Percentiles rank a stretch among this genome's conserved stretches.
Evolutionary conservation across 2,329 filamentous ascomycete species (phyloP).

Genomic region (Aspergillus eucalypticola): DNA sequence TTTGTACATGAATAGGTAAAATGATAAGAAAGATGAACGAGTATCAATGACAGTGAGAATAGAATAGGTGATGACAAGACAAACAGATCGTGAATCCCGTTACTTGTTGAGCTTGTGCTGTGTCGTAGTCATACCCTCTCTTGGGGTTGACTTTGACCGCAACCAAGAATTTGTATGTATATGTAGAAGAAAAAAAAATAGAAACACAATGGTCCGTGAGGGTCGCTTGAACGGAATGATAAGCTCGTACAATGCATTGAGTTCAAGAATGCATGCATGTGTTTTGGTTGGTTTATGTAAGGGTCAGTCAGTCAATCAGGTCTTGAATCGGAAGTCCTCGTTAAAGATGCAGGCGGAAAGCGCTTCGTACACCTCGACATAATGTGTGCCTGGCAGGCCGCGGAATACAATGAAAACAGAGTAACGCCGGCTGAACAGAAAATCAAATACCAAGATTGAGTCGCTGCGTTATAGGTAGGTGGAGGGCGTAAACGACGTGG

Average conservation of each 20-base stretch:
- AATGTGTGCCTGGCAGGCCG: slow-evolving; percentile 2
- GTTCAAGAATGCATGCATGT: not conserved
- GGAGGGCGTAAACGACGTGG: slow-evolving; percentile 17
- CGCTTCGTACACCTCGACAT: not conserved
- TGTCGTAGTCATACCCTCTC: slow-evolving; percentile 2
- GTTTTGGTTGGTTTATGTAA: not conserved
- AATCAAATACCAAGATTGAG: slow-evolving; percentile 22
- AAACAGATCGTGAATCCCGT: not conserved
- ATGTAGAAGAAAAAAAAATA: not conserved
- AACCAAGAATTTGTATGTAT: not conserved
- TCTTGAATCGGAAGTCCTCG: slow-evolving; percentile 8
- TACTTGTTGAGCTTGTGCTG: not conserved
- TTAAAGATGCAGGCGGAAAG: slow-evolving; percentile 4
- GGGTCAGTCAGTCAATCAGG: not conserved
- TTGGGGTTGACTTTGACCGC: not conserved
- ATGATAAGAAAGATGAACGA: not conserved
- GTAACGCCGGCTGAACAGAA: slow-evolving; percentile 25
- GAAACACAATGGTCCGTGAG: not conserved
- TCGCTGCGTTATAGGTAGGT: slow-evolving; percentile 26
- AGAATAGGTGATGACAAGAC: not conserved
- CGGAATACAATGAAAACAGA: slow-evolving; percentile 5
- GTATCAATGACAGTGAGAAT: slow-evolving; percentile 1
- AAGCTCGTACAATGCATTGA: slow-evolving; percentile 5
- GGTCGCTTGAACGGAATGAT: slow-evolving; percentile 5
- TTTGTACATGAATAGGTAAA: slow-evolving; percentile 1